Conservation (phyloP, 2,329 filamentous ascomycete species). For the Boeremia lycopersici region DNA sequence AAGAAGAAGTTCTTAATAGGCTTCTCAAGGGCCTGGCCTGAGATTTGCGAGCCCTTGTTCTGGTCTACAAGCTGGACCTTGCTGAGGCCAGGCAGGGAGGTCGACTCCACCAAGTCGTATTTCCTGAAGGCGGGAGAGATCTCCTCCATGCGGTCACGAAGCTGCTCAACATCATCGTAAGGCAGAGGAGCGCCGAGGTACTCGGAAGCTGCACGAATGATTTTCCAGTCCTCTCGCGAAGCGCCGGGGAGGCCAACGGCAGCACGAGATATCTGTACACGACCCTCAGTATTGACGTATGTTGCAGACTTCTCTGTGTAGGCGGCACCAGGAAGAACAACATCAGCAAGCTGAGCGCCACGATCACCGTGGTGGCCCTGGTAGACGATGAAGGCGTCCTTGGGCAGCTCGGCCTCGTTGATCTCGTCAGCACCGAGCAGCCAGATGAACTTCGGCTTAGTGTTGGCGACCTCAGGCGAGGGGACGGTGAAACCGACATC, state of each 20-base stretch:
- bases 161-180: slow-evolving; percentile 88
- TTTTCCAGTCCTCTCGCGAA: slow-evolving; percentile 97
- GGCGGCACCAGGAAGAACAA: slow-evolving; percentile 90
- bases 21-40: slow-evolving; percentile 76
- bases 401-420: slow-evolving; percentile 82
- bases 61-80: slow-evolving; percentile 95
- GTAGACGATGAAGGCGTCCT: slow-evolving; percentile 95
- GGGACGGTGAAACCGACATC: slow-evolving; percentile 94
- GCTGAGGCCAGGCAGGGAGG: slow-evolving; percentile 73
- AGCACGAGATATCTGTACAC: slow-evolving; percentile 89
- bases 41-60: slow-evolving; percentile 85
- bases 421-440: slow-evolving; percentile 95
- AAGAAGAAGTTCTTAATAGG: slow-evolving; percentile 97
- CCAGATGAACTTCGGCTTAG: slow-evolving; percentile 94
- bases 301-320: slow-evolving; percentile 98
- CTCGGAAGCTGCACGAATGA: slow-evolving; percentile 89
- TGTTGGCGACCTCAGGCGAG: slow-evolving; percentile 79
- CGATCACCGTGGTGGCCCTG: slow-evolving; percentile 97
- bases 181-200: slow-evolving; percentile 86
- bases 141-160: slow-evolving; percentile 93
- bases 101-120: slow-evolving; percentile 90
- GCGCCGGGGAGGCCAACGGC: slow-evolving; percentile 89
- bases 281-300: slow-evolving; percentile 97
- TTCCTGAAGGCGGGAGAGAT: slow-evolving; percentile 87
- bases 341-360: slow-evolving; percentile 89